phyloP scores from a whole-genome alignment of 345 rosid genomes.

The Limnanthes douglasii region DNA sequence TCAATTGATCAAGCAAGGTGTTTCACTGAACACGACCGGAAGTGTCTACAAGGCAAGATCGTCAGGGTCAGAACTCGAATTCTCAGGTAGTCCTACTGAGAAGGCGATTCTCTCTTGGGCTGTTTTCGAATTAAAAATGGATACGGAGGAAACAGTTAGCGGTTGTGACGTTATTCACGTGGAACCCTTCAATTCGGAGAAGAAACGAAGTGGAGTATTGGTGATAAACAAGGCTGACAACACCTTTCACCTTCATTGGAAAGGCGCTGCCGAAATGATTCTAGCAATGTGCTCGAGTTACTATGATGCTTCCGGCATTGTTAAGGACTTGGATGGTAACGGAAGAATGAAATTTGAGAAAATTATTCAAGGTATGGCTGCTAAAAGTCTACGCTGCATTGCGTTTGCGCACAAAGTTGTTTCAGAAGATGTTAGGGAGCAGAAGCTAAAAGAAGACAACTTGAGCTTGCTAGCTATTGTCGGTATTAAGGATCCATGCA shows the following conservation, averaged over 20 bases:
- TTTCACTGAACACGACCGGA: conserved; percentile 52
- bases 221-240: conserved; percentile 21
- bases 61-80: conserved; percentile 20
- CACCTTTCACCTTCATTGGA: conserved; percentile 45
- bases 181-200: conserved; percentile 57
- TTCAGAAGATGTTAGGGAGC: conserved; percentile 6
- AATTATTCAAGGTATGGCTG: conserved; percentile 50
- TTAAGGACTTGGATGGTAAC: conserved; percentile 13
- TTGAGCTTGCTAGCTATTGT: conserved; percentile 46
- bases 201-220: conserved; percentile 51
- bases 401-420: conserved; percentile 46
- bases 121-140: conserved; percentile 21
- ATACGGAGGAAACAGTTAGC: conserved; percentile 19
- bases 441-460: conserved; percentile 22
- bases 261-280: conserved; percentile 74
- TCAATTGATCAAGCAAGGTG: conserved; percentile 39
- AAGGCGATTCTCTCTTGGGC: conserved; percentile 73
- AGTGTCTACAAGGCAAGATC: conserved; percentile 19
- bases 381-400: conserved; percentile 52
- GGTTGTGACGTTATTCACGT: conserved; percentile 26
- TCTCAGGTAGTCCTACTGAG: conserved; percentile 63
- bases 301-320: conserved; percentile 31
- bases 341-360: conserved; percentile 22
- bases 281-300: conserved; percentile 47
- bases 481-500: conserved; percentile 64